These are phyloP conservation scores for Porphyrellus cyaneotinctus DNA, from an alignment of 768 basidiomycete species.

Conservation along the genomic window DNA sequence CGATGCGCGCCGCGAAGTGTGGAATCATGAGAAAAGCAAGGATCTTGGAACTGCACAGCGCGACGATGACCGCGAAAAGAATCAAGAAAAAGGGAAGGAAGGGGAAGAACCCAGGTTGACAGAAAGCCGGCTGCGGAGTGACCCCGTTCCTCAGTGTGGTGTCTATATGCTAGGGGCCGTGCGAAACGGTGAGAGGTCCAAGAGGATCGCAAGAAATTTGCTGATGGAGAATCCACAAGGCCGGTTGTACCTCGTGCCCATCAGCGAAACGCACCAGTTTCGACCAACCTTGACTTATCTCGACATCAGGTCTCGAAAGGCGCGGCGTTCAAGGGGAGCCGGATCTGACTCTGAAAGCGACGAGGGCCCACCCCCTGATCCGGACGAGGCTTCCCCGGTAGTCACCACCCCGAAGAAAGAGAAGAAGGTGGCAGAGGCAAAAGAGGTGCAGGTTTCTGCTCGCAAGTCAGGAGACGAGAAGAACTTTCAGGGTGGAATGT, in stretches of 20 bases:
- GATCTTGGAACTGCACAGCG: slow-evolving; percentile 60
- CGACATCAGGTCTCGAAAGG: slow-evolving; percentile 65
- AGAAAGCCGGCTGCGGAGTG: slow-evolving; percentile 71
- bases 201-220: slow-evolving; percentile 1
- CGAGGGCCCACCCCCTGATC: slow-evolving; percentile 75
- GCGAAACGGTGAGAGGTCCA: slow-evolving; percentile 53
- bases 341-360: slow-evolving; percentile 68
- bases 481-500: slow-evolving; percentile 60
- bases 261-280: slow-evolving; percentile 75
- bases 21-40: slow-evolving; percentile 68
- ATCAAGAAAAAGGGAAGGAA: slow-evolving; percentile 53
- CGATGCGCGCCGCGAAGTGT: slow-evolving; percentile 78
- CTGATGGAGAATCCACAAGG: slow-evolving; percentile 39
- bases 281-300: slow-evolving; percentile 80
- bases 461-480: slow-evolving; percentile 64
- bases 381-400: slow-evolving; percentile 58
- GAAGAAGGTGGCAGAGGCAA: slow-evolving; percentile 55
- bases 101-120: slow-evolving; percentile 60
- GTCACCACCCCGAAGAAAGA: slow-evolving; percentile 48
- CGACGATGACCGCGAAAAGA: slow-evolving; percentile 78
- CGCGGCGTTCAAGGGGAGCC: slow-evolving; percentile 44
- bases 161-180: slow-evolving; percentile 75
- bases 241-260: slow-evolving; percentile 71
- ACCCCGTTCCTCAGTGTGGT: slow-evolving; percentile 61
- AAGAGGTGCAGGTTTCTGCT: slow-evolving; percentile 74